Percentiles rank a stretch among this genome's conserved stretches.
Evolutionary conservation across 306 rosid genomes (phyloP).

Genomic region (Echinosophora koreensis): DNA sequence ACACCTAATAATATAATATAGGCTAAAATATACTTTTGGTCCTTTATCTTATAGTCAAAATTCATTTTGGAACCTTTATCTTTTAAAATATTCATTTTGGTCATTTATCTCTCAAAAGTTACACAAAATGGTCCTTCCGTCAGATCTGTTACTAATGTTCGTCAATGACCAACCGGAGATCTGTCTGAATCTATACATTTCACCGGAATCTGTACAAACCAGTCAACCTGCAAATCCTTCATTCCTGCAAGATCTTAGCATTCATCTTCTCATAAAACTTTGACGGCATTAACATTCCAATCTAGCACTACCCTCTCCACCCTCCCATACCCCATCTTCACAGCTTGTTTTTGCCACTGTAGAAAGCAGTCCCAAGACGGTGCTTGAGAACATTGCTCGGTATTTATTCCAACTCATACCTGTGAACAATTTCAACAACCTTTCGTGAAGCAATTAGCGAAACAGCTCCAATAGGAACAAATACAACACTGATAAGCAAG

Average conservation of each 20-base stretch:
- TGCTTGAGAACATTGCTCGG: constrained; percentile 5
- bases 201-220: constrained; percentile 27
- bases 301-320: constrained; percentile 94
- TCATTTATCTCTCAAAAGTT: no score
- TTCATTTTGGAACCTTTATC: no score
- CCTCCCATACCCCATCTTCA: constrained; percentile 86
- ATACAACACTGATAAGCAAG: constrained; percentile 77
- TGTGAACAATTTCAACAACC: constrained; percentile 78
- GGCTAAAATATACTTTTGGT: no score
- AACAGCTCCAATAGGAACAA: constrained; percentile 86
- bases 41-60: no score
- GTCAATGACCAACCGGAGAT: no score
- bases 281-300: constrained; percentile 81
- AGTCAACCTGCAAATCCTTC: constrained; percentile 87
- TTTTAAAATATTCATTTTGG: no score
- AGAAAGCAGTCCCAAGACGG: constrained; percentile 65
- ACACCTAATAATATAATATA: no score
- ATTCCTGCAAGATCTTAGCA: constrained; percentile 72
- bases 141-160: no score
- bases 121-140: no score
- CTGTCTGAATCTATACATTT: no score
- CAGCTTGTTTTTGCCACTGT: constrained; percentile 88
- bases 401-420: constrained; percentile 69
- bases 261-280: constrained; percentile 80
- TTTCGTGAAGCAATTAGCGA: constrained; percentile 82